Evolutionary conservation across 805 yeast genomes (phyloP), one percentile per base, ranked within the genome.

Genomic region (Candida pini): DNA sequence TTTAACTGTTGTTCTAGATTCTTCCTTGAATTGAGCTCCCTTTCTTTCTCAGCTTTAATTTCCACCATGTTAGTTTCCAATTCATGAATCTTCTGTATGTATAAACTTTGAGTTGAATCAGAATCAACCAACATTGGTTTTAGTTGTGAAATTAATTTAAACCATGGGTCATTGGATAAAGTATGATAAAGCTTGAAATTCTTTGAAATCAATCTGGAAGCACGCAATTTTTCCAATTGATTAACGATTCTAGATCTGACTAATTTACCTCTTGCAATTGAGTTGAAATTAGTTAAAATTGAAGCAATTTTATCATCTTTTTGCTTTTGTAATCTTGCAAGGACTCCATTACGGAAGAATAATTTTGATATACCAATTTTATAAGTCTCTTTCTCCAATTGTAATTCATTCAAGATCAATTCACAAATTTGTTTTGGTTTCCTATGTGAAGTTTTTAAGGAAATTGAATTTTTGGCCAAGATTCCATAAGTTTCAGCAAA

Each of bases 401-500:
- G 57, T 23, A 86, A 60, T n/a, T 75, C 69, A 18, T 75, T 71
- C 35, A 90, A 61, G 14, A 90, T 71, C 15, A 78, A 49, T 43
- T 78, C 85, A 52, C 89, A 77, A 40, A 81, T 78, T 26, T 79
- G 76, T 53, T 79, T 87, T 39, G 72, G 66, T 40, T 76, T 48
- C 28, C 52, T 39, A 30, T 43, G 43, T 21, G 44, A 71, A 14
- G 51, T 52, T 9, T 30, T 40, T 5, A 62, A 49, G 2, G 63
- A 59, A 20, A 41, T 28, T 26, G 65, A 60, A 30, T 71, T 70
- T 12, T 68, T 63, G 6, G 77, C 69, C 18, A 92, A 63, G n/a
- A 89, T 73, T 20, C 73, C 73, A 55, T 92, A 92, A 35, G 96
- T 70, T 25, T 66, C 69, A 33, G 72, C 75, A 61, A 92, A 92